phyloP scores from a whole-genome alignment of 75 land plant genomes.

The Azolla pinnata region DNA sequence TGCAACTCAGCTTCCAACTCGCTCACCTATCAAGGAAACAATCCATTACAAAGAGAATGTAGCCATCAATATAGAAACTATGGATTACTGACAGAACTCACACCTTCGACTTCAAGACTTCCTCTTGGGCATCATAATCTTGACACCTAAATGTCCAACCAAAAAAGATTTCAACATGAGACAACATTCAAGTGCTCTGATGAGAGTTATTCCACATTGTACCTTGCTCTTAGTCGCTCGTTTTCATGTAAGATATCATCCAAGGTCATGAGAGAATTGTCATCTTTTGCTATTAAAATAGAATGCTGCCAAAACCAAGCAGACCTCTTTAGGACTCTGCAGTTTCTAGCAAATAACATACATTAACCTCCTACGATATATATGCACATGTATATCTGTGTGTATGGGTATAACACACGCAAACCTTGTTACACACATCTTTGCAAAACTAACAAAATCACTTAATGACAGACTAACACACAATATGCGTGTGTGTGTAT shows the following conservation, averaged over 20 bases:
- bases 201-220: neutral
- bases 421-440: no score
- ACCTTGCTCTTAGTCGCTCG: no score
- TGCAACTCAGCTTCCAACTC: slow-evolving; percentile 17
- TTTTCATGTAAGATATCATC: neutral
- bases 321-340: neutral
- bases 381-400: no score
- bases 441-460: no score
- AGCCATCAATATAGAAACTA: neutral
- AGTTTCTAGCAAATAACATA: neutral
- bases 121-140: slow-evolving; percentile 3
- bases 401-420: no score
- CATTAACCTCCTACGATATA: no score
- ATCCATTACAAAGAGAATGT: neutral
- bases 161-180: neutral
- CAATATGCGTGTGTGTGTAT: no score
- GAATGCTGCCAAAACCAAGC: no score
- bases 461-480: no score
- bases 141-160: slow-evolving; percentile 2
- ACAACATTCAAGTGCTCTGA: neutral
- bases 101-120: slow-evolving; percentile 8
- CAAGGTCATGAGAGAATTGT: neutral
- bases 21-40: slow-evolving; percentile 8
- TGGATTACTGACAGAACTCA: neutral
- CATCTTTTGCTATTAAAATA: neutral